A percentile compares a stretch with the other conserved stretches of the same genome.
Conservation (phyloP, 331 rosid genomes). For the Pyracantha coccinea region DNA sequence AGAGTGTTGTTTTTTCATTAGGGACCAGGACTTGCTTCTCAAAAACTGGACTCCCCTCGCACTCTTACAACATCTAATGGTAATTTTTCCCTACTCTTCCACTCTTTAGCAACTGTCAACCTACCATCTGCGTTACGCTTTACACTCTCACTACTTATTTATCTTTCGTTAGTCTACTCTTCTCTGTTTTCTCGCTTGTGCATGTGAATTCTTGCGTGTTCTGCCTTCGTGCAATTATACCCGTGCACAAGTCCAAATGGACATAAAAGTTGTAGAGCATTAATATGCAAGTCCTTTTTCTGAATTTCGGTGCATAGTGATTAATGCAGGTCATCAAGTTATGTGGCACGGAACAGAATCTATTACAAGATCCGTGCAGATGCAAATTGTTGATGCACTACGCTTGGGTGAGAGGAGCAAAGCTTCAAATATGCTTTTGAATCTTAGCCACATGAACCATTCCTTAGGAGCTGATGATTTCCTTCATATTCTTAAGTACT, state of each 20-base stretch:
- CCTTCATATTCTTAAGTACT: constrained; percentile 43
- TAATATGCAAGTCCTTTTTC: background rate
- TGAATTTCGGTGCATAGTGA: background rate
- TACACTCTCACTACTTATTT: background rate
- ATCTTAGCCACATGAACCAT: constrained; percentile 35
- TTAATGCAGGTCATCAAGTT: constrained; percentile 27
- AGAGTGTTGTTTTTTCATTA: constrained; percentile 1
- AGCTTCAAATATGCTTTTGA: constrained; percentile 60
- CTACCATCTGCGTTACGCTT: background rate
- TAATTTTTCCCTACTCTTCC: constrained; percentile 9
- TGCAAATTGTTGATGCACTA: constrained; percentile 55
- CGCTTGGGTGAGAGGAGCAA: constrained; percentile 41
- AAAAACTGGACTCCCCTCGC: constrained; percentile 8
- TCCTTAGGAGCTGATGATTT: constrained; percentile 50
- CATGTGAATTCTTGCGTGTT: background rate
- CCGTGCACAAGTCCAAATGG: background rate
- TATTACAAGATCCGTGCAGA: constrained; percentile 28
- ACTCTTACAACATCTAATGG: constrained; percentile 24
- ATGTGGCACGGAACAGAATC: constrained; percentile 24
- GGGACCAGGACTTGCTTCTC: constrained; percentile 20
- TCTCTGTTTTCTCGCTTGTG: background rate
- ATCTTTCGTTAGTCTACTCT: background rate
- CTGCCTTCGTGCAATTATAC: background rate
- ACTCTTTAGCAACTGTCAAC: background rate
- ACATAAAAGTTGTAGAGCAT: background rate